Evolutionary conservation across 2,329 filamentous ascomycete species (phyloP), one percentile per base, ranked within the genome.

Genomic region (Trichoderma gracile): DNA sequence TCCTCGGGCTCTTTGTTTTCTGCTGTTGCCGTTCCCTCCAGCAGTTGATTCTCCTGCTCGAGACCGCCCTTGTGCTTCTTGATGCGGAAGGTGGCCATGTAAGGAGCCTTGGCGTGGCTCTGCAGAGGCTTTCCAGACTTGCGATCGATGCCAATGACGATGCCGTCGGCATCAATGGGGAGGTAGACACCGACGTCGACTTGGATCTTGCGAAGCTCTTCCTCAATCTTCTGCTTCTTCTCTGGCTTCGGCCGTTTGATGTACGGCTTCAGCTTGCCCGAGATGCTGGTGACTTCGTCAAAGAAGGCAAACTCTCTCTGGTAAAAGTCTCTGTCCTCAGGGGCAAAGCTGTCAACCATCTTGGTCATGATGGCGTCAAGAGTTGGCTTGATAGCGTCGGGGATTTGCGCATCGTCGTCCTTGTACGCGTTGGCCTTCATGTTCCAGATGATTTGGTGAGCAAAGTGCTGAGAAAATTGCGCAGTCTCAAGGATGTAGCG

Each of bases 371-470:
- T 95, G 62, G 88, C 87, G 78, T 99, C 96, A 3, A 99, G 84
- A 0, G 90, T 95, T 3, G 95, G 94, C 75, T 99, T 99, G 73
- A 97, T 90, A 3, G 88, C 86, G 76, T 99, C 95, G 21, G 95
- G 93, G 68, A 96, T 86, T 71, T 90, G 87, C 15, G 90, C 93
- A 69, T 97, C 92, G 71, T 99, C 94, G 69, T 99, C 96, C 76
- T 97, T 99, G 83, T 91, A 99, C 1, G 93, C 91, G 76, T 99
- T 99, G 38, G 95, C 95, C 76, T 98, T 99, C 90, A 99, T 99
- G 75, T 99, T 99, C 95, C 96, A 99, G 74, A 99, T 99, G 69
- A 99, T 98, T 73, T 99, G 95, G 76, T 99, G 96, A 2, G 96
- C 94, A 77, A 99, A 99, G 9, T 98, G 80, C 76, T 98, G 95